Conservation (phyloP, 768 basidiomycete genomes). For the Panaeolus cyanescens region DNA sequence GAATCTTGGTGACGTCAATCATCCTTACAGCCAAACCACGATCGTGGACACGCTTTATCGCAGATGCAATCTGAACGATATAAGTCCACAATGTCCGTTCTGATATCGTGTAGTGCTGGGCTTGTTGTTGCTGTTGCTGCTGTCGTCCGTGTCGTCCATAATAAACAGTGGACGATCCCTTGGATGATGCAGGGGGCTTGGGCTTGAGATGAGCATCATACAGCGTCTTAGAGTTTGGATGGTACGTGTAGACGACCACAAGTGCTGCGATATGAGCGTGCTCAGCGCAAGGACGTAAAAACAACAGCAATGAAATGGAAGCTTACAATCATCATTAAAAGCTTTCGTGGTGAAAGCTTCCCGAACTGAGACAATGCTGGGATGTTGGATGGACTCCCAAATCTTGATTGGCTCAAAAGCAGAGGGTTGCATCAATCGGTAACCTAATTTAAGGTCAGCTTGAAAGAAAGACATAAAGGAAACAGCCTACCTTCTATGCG, state of each 20-base stretch:
- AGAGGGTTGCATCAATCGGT: conserved; percentile 75
- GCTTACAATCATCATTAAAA: conserved; percentile 89
- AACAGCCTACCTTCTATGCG: conserved; percentile 79
- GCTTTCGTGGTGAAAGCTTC: conserved; percentile 96
- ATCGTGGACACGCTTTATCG: conserved; percentile 85
- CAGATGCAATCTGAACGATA: conserved; percentile 85
- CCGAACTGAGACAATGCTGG: conserved; percentile 76
- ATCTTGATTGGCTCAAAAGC: conserved; percentile 84
- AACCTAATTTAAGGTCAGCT: conserved; percentile 52
- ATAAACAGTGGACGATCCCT: conserved; percentile 14
- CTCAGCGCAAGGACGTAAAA: conserved; percentile 4
- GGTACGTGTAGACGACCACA: conserved; percentile 88
- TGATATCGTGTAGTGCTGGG: conserved; percentile 44
- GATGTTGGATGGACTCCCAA: conserved; percentile 86
- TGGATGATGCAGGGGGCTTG: conserved; percentile 36
- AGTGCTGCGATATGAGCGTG: conserved; percentile 55
- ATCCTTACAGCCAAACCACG: conserved; percentile 77
- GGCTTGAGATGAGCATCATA: conserved; percentile 75
- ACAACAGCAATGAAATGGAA: not conserved
- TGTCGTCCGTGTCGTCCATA: conserved; percentile 21
- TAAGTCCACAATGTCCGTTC: conserved; percentile 93
- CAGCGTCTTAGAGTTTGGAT: conserved; percentile 82
- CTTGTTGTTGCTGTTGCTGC: conserved; percentile 18
- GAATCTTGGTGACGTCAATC: conserved; percentile 84
- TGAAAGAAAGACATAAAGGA: conserved; percentile 7